These are phyloP conservation scores for Medicago lupulina DNA, from an alignment of 306 rosid species.

Conservation along the genomic window DNA sequence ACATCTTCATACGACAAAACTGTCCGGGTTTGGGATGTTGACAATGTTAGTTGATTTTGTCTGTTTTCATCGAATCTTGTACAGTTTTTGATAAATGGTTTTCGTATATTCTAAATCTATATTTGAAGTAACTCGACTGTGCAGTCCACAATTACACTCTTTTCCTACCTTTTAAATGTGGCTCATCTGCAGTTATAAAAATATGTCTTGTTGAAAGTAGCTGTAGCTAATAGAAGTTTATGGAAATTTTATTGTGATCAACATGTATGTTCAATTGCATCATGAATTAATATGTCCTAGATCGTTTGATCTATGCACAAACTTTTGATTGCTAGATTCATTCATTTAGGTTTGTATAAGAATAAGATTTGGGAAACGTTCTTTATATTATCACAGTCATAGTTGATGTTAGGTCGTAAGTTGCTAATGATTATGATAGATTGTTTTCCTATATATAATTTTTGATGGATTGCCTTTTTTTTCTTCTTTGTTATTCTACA, in stretches of 20 bases:
- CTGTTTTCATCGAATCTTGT: conserved; percentile 13
- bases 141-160: conserved; percentile 7
- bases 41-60: conserved; percentile 67
- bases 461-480: conserved; percentile 8
- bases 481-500: conserved; percentile 13
- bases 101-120: conserved; percentile 24
- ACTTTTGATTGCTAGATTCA: no score
- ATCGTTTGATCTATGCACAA: no score
- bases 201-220: not conserved
- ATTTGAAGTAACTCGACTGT: conserved; percentile 13
- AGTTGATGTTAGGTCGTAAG: no score
- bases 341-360: no score
- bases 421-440: no score
- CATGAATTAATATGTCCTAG: no score
- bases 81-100: not conserved
- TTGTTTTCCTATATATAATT: not conserved
- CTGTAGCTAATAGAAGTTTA: no score
- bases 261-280: no score
- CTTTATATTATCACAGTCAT: no score
- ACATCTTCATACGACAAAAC: conserved; percentile 97
- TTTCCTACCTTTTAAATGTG: conserved; percentile 1
- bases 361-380: no score
- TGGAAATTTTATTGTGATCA: not conserved
- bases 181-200: not conserved
- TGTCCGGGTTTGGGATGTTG: conserved; percentile 98